Base-by-base conservation (phyloP, 805 yeast genomes). In the Tetrapisispora phaffii region DNA sequence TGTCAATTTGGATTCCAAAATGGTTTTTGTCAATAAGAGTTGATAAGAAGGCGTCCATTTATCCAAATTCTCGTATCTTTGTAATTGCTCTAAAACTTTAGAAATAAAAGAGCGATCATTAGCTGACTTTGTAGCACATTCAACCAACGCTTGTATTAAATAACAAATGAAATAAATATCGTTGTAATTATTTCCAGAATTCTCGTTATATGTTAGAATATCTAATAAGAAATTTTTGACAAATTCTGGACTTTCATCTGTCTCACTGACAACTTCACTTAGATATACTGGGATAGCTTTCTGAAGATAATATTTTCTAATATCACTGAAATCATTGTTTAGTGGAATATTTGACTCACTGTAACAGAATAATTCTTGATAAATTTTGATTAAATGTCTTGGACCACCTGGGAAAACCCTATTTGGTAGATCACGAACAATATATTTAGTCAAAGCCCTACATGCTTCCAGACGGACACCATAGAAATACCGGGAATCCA, bases 401-500 rank as follows among this genome's bases (percentile, higher is more conserved):
- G 83, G 70, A 0, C 97, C 97, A 20, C 67, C 66, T 4, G 37
- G 34, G 28, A 62, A 62, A 2, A 33, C 38, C 5, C n/a, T 19
- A 19, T 17, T 9, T 5, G 48, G 47, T 8, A 48, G 48, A 15
- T 54, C 57, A 33, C 50, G 52, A 24, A 83, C 68, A 0, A 95
- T 82, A 43, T 79, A 71, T n/a, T 65, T 72, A 0, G 89, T 82
- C 36, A 93, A 68, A 0, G 93, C 93, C 39, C 67, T 62, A 1
- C 95, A 94, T 1, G 98, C 97, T 46, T 86, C 94, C 16, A 79
- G 73, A 47, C 99, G 71, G 1, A 93, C 79, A 3, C 97, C 97
- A 62, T 85, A 88, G 58, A 79, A 90, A 59, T 93, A 93, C 34
- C 96, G 69, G 6, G 72, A 58, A 60, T 93, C 99, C 76, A 89